A percentile compares a stretch with the other conserved stretches of the same genome.
These are phyloP conservation scores for Xylaria intraflava DNA, from an alignment of 495 filamentous ascomycete genomes.

Conservation along the genomic window DNA sequence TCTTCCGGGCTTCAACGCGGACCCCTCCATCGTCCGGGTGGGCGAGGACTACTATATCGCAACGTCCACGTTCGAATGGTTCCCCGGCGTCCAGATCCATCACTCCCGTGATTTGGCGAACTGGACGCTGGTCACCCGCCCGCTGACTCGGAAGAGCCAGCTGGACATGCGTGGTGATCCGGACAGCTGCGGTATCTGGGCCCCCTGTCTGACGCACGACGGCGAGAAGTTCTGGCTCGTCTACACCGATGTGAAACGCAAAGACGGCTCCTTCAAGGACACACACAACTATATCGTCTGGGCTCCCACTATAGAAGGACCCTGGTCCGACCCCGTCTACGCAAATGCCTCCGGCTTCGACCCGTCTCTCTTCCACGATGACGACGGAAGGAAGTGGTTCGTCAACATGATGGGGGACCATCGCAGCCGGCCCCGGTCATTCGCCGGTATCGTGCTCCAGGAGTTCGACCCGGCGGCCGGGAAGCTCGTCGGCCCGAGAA, in stretches of 20 bases:
- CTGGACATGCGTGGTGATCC: conserved; percentile 55
- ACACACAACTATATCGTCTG: conserved; percentile 50
- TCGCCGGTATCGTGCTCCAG: conserved; percentile 45
- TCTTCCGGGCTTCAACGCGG: conserved; percentile 56
- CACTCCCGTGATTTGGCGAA: conserved; percentile 51
- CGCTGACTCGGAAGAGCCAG: conserved; percentile 52
- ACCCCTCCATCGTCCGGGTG: conserved; percentile 54
- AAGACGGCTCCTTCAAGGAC: conserved; percentile 51
- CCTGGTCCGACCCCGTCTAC: conserved; percentile 52
- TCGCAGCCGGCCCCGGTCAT: conserved; percentile 37
- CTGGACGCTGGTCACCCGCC: conserved; percentile 54
- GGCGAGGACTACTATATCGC: conserved; percentile 56
- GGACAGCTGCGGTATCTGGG: conserved; percentile 57
- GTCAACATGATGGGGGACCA: conserved; percentile 51
- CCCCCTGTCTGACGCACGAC: conserved; percentile 54
- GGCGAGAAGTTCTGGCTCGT: conserved; percentile 53
- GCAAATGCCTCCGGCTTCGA: conserved; percentile 51
- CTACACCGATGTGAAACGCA: conserved; percentile 51
- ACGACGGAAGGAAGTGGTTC: conserved; percentile 50
- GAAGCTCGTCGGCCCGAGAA: conserved; percentile 41
- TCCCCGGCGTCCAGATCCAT: conserved; percentile 53
- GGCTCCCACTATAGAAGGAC: conserved; percentile 40
- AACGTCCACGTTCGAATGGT: conserved; percentile 59
- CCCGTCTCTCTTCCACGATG: conserved; percentile 53
- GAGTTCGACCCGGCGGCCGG: conserved; percentile 39